Evolutionary conservation across 495 filamentous ascomycete species (phyloP), one percentile per base, ranked within the genome.

Genomic region (Hapsidospora chrysogenum): DNA sequence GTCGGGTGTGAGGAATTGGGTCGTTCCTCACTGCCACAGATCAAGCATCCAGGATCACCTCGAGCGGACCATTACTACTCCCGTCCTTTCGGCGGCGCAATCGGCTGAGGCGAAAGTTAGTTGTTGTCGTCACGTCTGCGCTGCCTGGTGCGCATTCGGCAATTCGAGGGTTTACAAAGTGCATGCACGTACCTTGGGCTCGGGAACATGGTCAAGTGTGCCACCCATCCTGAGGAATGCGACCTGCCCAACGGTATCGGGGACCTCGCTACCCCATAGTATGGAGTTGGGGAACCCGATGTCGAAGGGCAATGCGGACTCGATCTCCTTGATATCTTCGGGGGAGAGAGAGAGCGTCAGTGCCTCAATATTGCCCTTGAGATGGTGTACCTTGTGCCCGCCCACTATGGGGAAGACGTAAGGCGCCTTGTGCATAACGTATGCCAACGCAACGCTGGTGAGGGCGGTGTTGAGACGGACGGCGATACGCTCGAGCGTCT

Each of bases 401-500:
- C 80, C 80, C 16, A 83, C 63, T 35, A 86, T 73, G 7, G 80
- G 80, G 51, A 83, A 85, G 17, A 82, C 76, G 42, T 84, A 77
- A 0, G 78, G 73, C 9, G 75, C 59, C 52, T 85, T 85, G 49
- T 69, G 63, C 50, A 74, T 64, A 4, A 85, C 73, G 51, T 85
- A 85, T 2, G 80, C 79, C 34, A 84, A 51, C 2, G 81, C 80
- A 26, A 85, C 52, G 32, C 62, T 63, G 9, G 68, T 71, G 23
- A 76, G 51, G 36, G 50, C 41, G 32, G 58, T 66, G 3, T 56
- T 57, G 43, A 72, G 72, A 31, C 47, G 51, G 4, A 64, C 58
- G 0, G 72, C 74, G 17, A 83, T 53, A 7, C 58, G 50, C 37
- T 80, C 76, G 9, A 85, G 57, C 0, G 60, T 63, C 20, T 50